Evolutionary conservation across 441 rosid genomes (phyloP), one percentile per base, ranked within the genome.

Genomic region (Dalechampia spathulata): DNA sequence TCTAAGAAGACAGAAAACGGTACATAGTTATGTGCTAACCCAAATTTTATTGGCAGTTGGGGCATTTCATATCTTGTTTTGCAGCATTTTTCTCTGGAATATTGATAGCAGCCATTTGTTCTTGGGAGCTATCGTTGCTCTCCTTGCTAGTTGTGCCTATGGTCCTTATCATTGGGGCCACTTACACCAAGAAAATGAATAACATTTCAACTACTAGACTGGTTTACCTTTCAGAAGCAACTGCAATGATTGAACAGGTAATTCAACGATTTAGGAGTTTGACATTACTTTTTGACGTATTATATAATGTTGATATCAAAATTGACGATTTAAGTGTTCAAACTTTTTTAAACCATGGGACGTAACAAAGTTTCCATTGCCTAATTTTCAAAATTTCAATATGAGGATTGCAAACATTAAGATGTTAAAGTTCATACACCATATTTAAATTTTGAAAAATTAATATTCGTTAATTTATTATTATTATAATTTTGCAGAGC

Each of bases 151-250:
- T 84, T 20, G 72, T 80, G 61, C 85, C 91, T 5, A 60, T 76
- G 68, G 71, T 84, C 58, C 72, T 84, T 12, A 62, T 72, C 14
- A 75, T 77, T 39, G 91, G 83, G 42, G 85, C 79, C 60, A 77
- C 85, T 41, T 76, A 81, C 70, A 79, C 82, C 41, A 74, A 71
- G 62, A 81, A 75, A 71, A 74, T 79, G 83, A 81, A 75, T 54
- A 21, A 56, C 26, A 64, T 79, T 34, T 78, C 85, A 15, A 64
- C 80, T 1, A 61, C 72, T 1, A 84, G 72, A 72, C 62, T 69
- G 74, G 6, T 72, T 25, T 72, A 57, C 72, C 72, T 79, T 13
- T 75, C 87, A 11, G 75, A 78, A 66, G 83, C 86, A 10, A 75
- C 83, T 23, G 55, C 78, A 22, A 57, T 76, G 70, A 80, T 81